A percentile compares a stretch with the other conserved stretches of the same genome.
phyloP scores from a whole-genome alignment of 345 rosid species.

The Cardamine occulta region DNA sequence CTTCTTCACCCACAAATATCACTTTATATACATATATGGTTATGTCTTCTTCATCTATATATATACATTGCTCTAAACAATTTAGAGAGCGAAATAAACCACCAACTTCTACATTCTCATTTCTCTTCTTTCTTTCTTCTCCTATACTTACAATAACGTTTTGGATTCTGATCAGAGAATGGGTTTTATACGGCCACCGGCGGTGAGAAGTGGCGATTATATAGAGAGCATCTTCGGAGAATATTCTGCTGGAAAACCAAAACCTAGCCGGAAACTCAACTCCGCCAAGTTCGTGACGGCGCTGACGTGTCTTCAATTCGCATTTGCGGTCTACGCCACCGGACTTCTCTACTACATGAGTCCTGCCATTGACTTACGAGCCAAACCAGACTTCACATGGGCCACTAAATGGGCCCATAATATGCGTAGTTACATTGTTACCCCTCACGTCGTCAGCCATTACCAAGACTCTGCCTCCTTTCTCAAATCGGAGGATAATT shows the following conservation, averaged over 20 bases:
- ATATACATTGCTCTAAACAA: conserved; percentile 44
- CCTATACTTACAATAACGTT: conserved; percentile 40
- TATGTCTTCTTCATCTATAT: conserved; percentile 39
- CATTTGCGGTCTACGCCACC: conserved; percentile 89
- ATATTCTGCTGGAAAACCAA: conserved; percentile 54
- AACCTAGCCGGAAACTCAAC: conserved; percentile 47
- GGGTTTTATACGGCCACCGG: conserved; percentile 67
- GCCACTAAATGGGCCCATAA: conserved; percentile 77
- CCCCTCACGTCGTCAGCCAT: conserved; percentile 64
- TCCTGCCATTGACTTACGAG: conserved; percentile 71
- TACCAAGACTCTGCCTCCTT: conserved; percentile 65
- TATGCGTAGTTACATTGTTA: conserved; percentile 68
- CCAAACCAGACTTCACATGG: conserved; percentile 90
- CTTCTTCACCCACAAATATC: conserved; percentile 52
- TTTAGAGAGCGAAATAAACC: conserved; percentile 4
- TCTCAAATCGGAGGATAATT: conserved; percentile 25
- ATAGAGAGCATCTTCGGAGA: conserved; percentile 75
- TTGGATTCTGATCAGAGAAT: conserved; percentile 43
- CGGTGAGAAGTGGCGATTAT: conserved; percentile 67
- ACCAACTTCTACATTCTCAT: conserved; percentile 26
- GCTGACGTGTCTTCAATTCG: conserved; percentile 79
- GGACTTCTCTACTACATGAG: conserved; percentile 89
- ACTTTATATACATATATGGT: conserved; percentile 36
- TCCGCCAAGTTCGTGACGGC: conserved; percentile 70
- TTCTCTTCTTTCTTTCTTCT: conserved; percentile 21